Conservation (phyloP, 345 rosid species). For the Acer yangbiense region DNA sequence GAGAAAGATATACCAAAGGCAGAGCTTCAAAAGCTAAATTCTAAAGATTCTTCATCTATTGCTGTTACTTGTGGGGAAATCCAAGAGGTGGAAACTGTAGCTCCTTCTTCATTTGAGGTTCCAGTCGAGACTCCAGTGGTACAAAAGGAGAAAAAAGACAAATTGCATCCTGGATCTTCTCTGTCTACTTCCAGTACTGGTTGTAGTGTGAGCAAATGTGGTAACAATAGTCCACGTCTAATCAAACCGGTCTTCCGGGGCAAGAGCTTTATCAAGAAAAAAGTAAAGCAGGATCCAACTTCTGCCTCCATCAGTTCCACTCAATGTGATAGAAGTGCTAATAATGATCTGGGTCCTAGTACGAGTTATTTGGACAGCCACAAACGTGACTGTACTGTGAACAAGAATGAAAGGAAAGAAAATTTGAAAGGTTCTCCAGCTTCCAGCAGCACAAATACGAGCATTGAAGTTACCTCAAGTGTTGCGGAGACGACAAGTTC, state of each 20-base stretch:
- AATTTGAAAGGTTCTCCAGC: constrained; percentile 35
- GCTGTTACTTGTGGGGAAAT: constrained; percentile 16
- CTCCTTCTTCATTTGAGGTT: constrained; percentile 28
- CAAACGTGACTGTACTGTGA: constrained; percentile 17
- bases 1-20: constrained; percentile 18
- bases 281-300: constrained; percentile 40
- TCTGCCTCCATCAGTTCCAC: constrained; percentile 37
- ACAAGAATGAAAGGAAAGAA: constrained; percentile 36
- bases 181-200: constrained; percentile 26
- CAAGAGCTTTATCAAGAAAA: constrained; percentile 61
- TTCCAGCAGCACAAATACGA: constrained; percentile 36
- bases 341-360: constrained; percentile 37
- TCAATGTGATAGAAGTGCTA: constrained; percentile 26
- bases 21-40: constrained; percentile 23
- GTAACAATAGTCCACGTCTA: constrained; percentile 31
- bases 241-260: constrained; percentile 55
- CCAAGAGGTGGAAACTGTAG: constrained; percentile 21
- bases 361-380: constrained; percentile 33
- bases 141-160: constrained; percentile 33
- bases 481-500: constrained; percentile 34
- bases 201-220: constrained; percentile 30
- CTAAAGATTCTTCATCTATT: constrained; percentile 24
- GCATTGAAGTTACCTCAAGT: constrained; percentile 41
- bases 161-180: constrained; percentile 34
- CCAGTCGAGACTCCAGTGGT: constrained; percentile 21